Conservation (phyloP, 345 rosid genomes). For the Eucalyptus melliodora region DNA sequence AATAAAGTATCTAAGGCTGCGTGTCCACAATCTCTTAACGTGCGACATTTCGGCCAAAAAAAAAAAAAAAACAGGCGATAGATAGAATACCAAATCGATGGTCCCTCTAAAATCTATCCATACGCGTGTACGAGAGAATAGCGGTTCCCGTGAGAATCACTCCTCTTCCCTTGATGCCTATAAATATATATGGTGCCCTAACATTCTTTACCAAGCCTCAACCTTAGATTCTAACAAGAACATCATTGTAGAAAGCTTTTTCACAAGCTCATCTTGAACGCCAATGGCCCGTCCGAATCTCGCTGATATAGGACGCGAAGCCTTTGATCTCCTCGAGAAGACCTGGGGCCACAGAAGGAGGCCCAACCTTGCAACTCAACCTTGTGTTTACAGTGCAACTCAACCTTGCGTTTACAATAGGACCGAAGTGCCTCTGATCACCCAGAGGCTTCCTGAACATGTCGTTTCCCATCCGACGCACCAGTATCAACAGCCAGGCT, state of each 20-base stretch:
- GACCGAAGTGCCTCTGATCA: background rate
- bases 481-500: background rate
- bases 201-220: background rate
- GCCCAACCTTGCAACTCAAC: background rate
- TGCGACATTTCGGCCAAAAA: background rate
- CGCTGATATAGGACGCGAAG: background rate
- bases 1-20: background rate
- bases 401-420: background rate
- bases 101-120: background rate
- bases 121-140: background rate
- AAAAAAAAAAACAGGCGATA: too few relatives aligned
- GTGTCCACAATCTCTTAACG: background rate
- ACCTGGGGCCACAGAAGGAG: background rate
- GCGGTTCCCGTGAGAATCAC: background rate
- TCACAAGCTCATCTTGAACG: background rate
- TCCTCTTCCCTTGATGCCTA: background rate
- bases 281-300: background rate
- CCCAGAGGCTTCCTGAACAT: background rate
- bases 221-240: background rate
- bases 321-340: background rate
- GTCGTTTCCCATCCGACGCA: background rate
- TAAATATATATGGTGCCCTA: background rate
- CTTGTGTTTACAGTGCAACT: background rate
- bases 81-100: background rate
- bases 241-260: background rate